These are phyloP conservation scores for Epichloe elymi DNA, from an alignment of 2,329 filamentous ascomycete genomes.

Conservation along the genomic window DNA sequence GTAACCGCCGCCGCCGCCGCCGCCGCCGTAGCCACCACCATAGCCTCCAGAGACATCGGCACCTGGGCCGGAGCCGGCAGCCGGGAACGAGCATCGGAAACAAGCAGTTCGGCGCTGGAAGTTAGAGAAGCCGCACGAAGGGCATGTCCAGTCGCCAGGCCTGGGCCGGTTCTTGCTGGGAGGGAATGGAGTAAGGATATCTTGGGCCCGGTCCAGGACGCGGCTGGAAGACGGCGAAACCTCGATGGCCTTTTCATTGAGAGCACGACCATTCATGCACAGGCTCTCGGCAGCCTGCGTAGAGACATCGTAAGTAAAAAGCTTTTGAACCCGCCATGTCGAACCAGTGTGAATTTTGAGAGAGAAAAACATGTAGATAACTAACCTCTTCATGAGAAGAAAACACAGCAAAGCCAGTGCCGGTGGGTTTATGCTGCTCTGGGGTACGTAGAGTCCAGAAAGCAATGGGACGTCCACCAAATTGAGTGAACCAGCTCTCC, in stretches of 20 bases:
- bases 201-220: conserved; percentile 86
- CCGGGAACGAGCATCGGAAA: conserved; percentile 98
- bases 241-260: conserved; percentile 98
- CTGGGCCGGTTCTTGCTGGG: conserved; percentile 97
- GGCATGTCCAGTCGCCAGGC: conserved; percentile 97
- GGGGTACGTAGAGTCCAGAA: conserved; percentile 98
- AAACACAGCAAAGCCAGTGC: conserved; percentile 95
- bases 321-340: no score
- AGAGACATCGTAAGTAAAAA: neutral
- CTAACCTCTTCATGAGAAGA: conserved; percentile 97
- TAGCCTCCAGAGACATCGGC: conserved; percentile 46
- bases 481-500: conserved; percentile 99
- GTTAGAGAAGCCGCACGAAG: conserved; percentile 97
- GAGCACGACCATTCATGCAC: conserved; percentile 96
- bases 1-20: conserved; percentile 46
- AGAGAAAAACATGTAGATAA: conserved; percentile 9
- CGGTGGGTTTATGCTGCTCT: conserved; percentile 98
- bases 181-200: conserved; percentile 93
- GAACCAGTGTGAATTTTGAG: neutral
- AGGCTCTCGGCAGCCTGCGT: conserved; percentile 83
- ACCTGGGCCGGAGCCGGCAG: conserved; percentile 63
- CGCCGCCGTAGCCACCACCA: conserved; percentile 48
- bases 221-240: conserved; percentile 96
- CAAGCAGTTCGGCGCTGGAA: conserved; percentile 97
- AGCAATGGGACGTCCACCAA: conserved; percentile 90